Evolutionary conservation across 768 basidiomycete species (phyloP), one percentile per base, ranked within the genome.

Genomic region (Dendrothele bispora): DNA sequence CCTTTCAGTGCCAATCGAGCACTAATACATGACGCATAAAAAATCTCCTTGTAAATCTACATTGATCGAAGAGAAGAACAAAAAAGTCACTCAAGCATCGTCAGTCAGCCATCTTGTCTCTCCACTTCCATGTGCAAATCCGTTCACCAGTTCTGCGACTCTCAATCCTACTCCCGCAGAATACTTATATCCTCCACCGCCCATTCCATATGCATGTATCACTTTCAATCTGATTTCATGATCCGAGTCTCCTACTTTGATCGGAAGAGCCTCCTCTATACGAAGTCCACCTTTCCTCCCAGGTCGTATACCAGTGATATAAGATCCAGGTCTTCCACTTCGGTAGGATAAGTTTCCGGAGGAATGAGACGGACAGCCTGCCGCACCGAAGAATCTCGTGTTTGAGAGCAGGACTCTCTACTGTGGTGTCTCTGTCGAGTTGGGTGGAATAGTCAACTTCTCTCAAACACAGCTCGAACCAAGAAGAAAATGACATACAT

Each of bases 151-250:
- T 4, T 29, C 37, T 14, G 46, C 38, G 14, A 47, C 46, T 17
- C 17, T 47, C 37, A 39, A 39, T 4, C 34, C 37, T 8, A 47
- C 7, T 32, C 46, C 46, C 26, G 46, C 46, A 47, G 46, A 47
- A 18, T 47, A 47, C 18, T 47, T 47, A 29, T 47, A 47, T 21
- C 46, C 46, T 10, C 37, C 39, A 7, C 46, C 46, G 18, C 46
- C 46, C 17, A 47, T 38, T n/a, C 46, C 46, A 29, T 47, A 47
- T 39, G 46, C 46, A 39, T 47, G 46, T 38, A 47, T 38, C 17
- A 47, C 28, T 11, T 39, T 47, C 46, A 47, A 18, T 28, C 8
- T 24, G 5, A 7, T 7, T n/a, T n/a, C n/a, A n/a, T n/a, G n/a
- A n/a, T n/a, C n/a, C n/a, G n/a, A n/a, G n/a, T n/a, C n/a, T n/a